Evolutionary conservation across 495 filamentous ascomycete genomes (phyloP), one percentile per base, ranked within the genome.

Genomic region (Monascus purpureus): DNA sequence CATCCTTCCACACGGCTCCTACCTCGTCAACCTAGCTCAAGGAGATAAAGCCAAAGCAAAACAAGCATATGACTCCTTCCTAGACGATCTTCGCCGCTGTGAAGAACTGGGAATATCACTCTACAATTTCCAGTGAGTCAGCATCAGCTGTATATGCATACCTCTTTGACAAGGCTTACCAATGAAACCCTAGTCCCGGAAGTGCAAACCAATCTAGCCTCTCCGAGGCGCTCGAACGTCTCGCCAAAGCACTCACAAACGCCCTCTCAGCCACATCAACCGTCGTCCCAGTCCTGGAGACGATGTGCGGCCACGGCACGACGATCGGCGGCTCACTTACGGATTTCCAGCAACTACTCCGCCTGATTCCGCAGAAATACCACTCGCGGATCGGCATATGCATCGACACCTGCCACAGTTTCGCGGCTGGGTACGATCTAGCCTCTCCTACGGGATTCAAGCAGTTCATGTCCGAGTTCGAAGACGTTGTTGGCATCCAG

Each of bases 371-470:
- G 0, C 29, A 47, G 14, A 69, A 81, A 14, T 68, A 90, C 52
- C 93, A 95, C 54, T 47, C 65, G 13, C 74, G 90, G n/a, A 78
- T 97, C 8, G 90, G 90, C 18, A 83, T 97, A 22, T 97, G 90
- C 55, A 72, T 97, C 25, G 90, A 97, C 49, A 96, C 90, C 3
- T 95, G 88, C 59, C 90, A 97, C 60, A 72, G 84, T 42, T 95
- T 95, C 46, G 77, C 86, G 6, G 86, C 82, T 0, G 90, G 90
- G 5, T 92, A 96, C 51, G 90, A 97, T 56, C 66, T 97, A 22
- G 73, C 80, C 34, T 68, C 77, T 0, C 77, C 81, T 0, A 63
- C 67, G 12, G 71, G 83, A 0, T 96, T 90, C 57, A 58, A 67
- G 23, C 50, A 63, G 14, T 84, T 85, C 13, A 63, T 95, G 49